Conservation (phyloP, 2,329 filamentous ascomycete genomes). For the Exophiala dermatitidis region DNA sequence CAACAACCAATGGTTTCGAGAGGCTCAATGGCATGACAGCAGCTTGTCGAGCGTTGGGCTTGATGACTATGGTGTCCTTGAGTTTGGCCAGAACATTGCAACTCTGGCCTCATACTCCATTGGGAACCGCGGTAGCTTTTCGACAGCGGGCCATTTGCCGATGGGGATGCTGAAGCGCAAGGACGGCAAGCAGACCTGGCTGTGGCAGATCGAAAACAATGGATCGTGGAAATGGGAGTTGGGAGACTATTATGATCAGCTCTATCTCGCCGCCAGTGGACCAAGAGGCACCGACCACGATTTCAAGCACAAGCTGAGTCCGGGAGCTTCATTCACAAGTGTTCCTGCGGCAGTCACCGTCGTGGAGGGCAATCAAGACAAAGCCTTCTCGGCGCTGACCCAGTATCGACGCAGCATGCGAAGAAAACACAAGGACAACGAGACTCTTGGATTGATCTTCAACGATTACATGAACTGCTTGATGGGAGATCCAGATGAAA, state of each 20-base stretch:
- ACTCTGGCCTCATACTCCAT: conserved; percentile 25
- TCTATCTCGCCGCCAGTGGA: conserved; percentile 31
- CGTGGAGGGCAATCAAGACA: conserved; percentile 24
- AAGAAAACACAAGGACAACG: conserved; percentile 30
- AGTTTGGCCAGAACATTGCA: conserved; percentile 20
- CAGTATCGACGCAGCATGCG: conserved; percentile 31
- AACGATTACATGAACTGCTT: conserved; percentile 39
- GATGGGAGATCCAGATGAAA: conserved; percentile 35
- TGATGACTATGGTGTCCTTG: conserved; percentile 28
- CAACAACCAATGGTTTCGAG: conserved; percentile 33
- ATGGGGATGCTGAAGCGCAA: conserved; percentile 29
- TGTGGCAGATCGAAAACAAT: conserved; percentile 36
- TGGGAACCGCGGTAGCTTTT: conserved; percentile 30
- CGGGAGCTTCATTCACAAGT: conserved; percentile 26
- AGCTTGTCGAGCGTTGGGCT: conserved; percentile 29
- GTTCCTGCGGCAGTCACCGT: conserved; percentile 28
- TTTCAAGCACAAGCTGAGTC: conserved; percentile 27
- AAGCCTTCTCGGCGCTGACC: conserved; percentile 29
- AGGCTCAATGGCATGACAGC: conserved; percentile 31
- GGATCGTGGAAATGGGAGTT: conserved; percentile 36
- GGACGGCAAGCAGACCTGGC: conserved; percentile 28
- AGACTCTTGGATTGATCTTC: conserved; percentile 32
- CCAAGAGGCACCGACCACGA: conserved; percentile 29
- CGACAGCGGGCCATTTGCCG: conserved; percentile 29
- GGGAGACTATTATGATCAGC: conserved; percentile 32